Percentiles rank a stretch among this genome's conserved stretches.
Evolutionary conservation across 2,329 filamentous ascomycete species (phyloP).

Genomic region (Fusarium subtropicale): DNA sequence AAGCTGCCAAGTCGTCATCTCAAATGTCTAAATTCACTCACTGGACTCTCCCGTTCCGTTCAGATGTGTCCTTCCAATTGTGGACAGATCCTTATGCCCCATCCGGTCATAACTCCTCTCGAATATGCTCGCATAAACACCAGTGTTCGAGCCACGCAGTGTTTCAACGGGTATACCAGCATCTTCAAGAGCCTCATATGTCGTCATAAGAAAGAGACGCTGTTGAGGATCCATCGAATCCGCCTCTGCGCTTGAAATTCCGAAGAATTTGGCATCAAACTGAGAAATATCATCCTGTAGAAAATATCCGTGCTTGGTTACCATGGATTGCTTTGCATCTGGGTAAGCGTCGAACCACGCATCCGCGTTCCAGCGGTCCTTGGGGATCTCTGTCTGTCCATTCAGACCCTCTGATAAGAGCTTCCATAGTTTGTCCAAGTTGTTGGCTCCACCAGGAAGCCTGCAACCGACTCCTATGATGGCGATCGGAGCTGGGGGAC

Average conservation of each 20-base stretch:
- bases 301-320: constrained; percentile 13
- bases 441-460: constrained; percentile 12
- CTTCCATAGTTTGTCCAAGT: constrained; percentile 10
- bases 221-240: not conserved
- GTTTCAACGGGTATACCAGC: constrained; percentile 8
- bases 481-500: not conserved
- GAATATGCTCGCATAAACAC: constrained; percentile 14
- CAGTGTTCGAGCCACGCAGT: constrained; percentile 4
- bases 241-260: constrained; percentile 10
- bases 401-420: not conserved
- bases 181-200: constrained; percentile 11
- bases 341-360: constrained; percentile 6
- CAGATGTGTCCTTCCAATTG: constrained; percentile 2
- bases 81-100: constrained; percentile 13
- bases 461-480: constrained; percentile 9
- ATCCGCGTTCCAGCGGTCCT: constrained; percentile 13
- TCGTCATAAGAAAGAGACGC: constrained; percentile 4
- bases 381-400: constrained; percentile 8
- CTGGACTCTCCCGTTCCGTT: constrained; percentile 12
- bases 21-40: not conserved
- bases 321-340: constrained; percentile 13
- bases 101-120: constrained; percentile 15
- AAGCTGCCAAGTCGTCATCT: not conserved
- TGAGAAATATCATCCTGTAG: constrained; percentile 7
- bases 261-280: constrained; percentile 13